Evolutionary conservation across 192 early-diverging fungal genomes (phyloP).

Genomic region (Entomortierella chlamydospora): DNA sequence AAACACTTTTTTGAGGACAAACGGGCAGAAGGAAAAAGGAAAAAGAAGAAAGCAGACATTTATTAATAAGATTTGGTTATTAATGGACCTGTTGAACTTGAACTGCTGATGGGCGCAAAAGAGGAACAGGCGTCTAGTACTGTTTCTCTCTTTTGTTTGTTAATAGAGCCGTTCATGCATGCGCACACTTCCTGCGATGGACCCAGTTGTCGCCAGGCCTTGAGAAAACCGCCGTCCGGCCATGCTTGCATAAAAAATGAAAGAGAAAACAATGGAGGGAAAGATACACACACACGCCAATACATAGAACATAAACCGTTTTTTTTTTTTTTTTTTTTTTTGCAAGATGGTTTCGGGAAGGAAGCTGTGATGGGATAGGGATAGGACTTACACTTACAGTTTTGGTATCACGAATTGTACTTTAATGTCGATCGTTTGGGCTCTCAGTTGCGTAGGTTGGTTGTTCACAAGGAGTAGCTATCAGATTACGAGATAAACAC

Average conservation of each 20-base stretch:
- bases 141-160: no score
- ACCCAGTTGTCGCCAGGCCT: slow-evolving; percentile 1
- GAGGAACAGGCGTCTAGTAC: not conserved
- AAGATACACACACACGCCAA: not conserved
- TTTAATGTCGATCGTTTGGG: not conserved
- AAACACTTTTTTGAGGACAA: not conserved
- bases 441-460: not conserved
- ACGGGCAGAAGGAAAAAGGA: not conserved
- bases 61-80: slow-evolving; percentile 12
- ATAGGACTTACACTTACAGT: slow-evolving; percentile 2
- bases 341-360: no score
- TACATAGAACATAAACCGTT: not conserved
- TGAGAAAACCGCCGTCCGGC: not conserved
- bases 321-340: no score
- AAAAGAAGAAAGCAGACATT: slow-evolving; percentile 2
- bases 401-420: not conserved
- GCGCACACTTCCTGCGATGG: slow-evolving; percentile 8
- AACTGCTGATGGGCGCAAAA: not conserved
- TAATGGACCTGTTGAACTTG: not conserved
- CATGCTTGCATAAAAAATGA: not conserved
- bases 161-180: not conserved
- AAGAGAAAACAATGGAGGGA: not conserved
- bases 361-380: no score
- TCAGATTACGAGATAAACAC: not conserved
- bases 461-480: not conserved